These are phyloP conservation scores for Akanthomyces dipterigenus DNA, from an alignment of 2,329 filamentous ascomycete species.

Conservation along the genomic window DNA sequence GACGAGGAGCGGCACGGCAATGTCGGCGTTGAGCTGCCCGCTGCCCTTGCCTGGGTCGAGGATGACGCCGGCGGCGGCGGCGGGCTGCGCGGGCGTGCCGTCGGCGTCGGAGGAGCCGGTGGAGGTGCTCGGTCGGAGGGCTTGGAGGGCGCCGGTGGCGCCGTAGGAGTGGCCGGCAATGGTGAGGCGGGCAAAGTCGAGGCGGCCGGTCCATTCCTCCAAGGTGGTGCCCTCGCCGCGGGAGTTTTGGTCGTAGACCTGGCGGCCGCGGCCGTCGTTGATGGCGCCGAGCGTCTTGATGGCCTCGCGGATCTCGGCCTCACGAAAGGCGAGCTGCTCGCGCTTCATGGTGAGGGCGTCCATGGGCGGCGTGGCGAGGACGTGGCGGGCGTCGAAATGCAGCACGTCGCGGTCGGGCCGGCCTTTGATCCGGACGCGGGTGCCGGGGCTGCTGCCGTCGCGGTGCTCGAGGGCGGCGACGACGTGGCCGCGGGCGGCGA, in stretches of 20 bases:
- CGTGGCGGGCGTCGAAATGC: constrained; percentile 30
- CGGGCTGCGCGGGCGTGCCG: constrained; percentile 28
- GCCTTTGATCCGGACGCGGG: constrained; percentile 28
- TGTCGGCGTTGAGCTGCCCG: constrained; percentile 53
- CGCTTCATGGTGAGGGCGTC: constrained; percentile 33
- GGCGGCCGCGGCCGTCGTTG: constrained; percentile 31
- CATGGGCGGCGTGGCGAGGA: constrained; percentile 25
- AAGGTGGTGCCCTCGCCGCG: constrained; percentile 41
- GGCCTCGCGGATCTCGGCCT: constrained; percentile 42
- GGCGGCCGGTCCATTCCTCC: constrained; percentile 42
- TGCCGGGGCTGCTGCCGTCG: constrained; percentile 44
- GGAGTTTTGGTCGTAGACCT: constrained; percentile 34
- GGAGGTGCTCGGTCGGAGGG: constrained; percentile 39
- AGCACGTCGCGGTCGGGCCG: constrained; percentile 24
- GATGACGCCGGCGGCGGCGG: constrained; percentile 51
- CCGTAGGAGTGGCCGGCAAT: constrained; percentile 61
- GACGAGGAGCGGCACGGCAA: constrained; percentile 52
- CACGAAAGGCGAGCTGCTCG: constrained; percentile 43
- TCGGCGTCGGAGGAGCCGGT: neutral
- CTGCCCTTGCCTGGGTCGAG: constrained; percentile 61
- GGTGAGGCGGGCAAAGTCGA: constrained; percentile 47
- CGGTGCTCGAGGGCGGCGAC: constrained; percentile 46
- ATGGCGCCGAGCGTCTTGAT: constrained; percentile 34
- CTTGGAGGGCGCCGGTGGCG: constrained; percentile 56
- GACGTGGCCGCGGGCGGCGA: constrained; percentile 42